Conservation (phyloP, 2,329 filamentous ascomycete species). For the Colletotrichum sublineola region DNA sequence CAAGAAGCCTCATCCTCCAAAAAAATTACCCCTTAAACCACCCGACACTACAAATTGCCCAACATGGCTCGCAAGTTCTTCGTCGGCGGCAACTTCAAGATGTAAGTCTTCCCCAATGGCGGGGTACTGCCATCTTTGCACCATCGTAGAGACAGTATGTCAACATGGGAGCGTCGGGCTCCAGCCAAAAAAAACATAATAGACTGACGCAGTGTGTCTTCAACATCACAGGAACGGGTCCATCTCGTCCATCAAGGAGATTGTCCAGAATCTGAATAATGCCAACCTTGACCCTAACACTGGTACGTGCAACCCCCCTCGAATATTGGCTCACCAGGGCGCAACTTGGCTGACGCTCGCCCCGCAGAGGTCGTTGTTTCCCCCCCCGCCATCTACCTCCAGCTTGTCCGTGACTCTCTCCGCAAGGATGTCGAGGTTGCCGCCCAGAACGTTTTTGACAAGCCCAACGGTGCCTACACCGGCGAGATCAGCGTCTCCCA, state of each 20-base stretch:
- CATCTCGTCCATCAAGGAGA: constrained; percentile 88
- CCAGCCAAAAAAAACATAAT: constrained; percentile 19
- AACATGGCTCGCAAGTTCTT: constrained; percentile 97
- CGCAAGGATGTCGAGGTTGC: constrained; percentile 85
- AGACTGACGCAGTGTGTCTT: constrained; percentile 39
- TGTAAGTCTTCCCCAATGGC: constrained; percentile 68
- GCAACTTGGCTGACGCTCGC: constrained; percentile 26
- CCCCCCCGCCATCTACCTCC: constrained; percentile 91
- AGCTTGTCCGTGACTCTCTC: constrained; percentile 84
- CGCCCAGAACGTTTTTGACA: constrained; percentile 97
- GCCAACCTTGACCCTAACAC: constrained; percentile 82
- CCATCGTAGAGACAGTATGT: constrained; percentile 5
- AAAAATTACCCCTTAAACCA: constrained; percentile 17
- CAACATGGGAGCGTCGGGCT: constrained; percentile 15
- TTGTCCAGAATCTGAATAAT: constrained; percentile 89
- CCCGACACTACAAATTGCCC: constrained; percentile 54
- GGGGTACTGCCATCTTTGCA: constrained; percentile 31
- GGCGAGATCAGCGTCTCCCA: constrained; percentile 95
- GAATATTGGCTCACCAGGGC: background rate
- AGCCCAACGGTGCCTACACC: constrained; percentile 96
- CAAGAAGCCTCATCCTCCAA: constrained; percentile 18
- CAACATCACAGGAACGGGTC: constrained; percentile 85
- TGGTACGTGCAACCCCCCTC: constrained; percentile 65
- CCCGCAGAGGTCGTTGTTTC: constrained; percentile 90
- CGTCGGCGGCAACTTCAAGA: constrained; percentile 99